These are phyloP conservation scores for Cyphellophora attinorum DNA, from an alignment of 2,329 filamentous ascomycete genomes.

Conservation along the genomic window DNA sequence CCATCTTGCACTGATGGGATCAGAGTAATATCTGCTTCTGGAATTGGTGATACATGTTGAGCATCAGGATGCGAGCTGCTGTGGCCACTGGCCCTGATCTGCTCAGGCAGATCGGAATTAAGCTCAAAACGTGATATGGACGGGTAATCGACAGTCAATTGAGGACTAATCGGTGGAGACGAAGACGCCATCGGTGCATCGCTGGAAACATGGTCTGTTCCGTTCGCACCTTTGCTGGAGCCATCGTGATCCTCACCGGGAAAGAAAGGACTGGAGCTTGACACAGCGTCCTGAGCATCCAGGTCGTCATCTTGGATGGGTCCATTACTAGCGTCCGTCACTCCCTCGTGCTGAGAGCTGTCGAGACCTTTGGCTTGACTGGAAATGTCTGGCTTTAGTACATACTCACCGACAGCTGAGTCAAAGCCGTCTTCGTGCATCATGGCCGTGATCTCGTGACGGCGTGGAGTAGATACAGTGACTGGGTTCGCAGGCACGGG, in stretches of 20 bases:
- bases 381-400: constrained; percentile 9
- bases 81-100: constrained; percentile 3
- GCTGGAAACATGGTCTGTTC: background rate
- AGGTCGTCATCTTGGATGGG: background rate
- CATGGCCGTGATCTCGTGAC: constrained; percentile 32
- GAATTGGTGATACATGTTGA: constrained; percentile 13
- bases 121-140: constrained; percentile 16
- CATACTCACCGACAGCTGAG: constrained; percentile 33
- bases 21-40: constrained; percentile 8
- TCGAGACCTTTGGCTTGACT: background rate
- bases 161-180: constrained; percentile 11
- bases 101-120: constrained; percentile 6
- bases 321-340: background rate
- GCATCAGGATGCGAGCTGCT: constrained; percentile 19
- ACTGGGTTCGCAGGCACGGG: constrained; percentile 5
- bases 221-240: background rate
- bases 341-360: background rate
- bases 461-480: constrained; percentile 25
- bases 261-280: constrained; percentile 3
- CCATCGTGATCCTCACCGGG: background rate
- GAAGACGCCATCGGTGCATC: constrained; percentile 4
- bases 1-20: constrained; percentile 3
- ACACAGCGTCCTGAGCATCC: background rate
- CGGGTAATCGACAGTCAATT: constrained; percentile 17
- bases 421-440: constrained; percentile 42